phyloP scores from a whole-genome alignment of 257 asterid genomes.

The Plantago major region DNA sequence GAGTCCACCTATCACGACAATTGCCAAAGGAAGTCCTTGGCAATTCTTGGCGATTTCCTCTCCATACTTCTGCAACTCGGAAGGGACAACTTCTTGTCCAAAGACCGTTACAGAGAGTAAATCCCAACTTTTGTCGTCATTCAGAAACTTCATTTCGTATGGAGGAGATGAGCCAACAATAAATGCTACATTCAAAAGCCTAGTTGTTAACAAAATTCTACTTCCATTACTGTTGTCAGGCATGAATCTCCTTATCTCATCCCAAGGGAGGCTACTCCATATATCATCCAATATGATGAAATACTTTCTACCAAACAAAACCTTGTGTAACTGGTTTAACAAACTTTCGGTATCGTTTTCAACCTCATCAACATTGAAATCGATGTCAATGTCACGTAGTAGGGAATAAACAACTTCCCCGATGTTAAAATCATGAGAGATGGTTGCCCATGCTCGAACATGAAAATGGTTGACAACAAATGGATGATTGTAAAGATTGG shows the following conservation, averaged over 20 bases:
- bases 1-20: neutral
- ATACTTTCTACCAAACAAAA: neutral
- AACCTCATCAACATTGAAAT: neutral
- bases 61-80: neutral
- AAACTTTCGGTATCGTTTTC: too few species aligned
- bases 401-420: neutral
- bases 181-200: neutral
- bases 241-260: neutral
- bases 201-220: neutral
- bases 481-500: neutral
- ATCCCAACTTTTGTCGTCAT: neutral
- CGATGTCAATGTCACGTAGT: neutral
- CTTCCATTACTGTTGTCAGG: neutral
- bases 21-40: neutral
- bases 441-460: neutral
- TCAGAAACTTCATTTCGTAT: neutral
- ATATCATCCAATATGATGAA: neutral
- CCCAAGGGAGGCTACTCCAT: neutral
- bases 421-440: neutral
- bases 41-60: too few species aligned
- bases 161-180: neutral
- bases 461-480: neutral
- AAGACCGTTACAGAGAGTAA: neutral
- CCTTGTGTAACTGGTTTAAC: neutral
- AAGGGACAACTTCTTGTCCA: neutral